A percentile compares a stretch with the other conserved stretches of the same genome.
Conservation (phyloP, 257 asterid species). For the Solanum chmielewskii region DNA sequence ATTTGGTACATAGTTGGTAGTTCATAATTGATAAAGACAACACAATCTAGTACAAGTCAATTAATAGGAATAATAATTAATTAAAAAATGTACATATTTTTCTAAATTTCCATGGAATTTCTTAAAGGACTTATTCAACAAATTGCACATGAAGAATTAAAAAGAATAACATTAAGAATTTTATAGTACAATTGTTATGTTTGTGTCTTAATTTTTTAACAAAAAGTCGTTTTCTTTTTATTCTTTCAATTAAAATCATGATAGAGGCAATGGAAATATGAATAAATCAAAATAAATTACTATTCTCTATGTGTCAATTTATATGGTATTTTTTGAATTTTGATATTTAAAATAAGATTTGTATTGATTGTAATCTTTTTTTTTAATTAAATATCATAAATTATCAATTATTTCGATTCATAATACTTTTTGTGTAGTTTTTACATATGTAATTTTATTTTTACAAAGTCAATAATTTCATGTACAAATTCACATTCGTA, state of each 20-base stretch:
- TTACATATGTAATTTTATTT: too few species aligned
- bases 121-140: neutral
- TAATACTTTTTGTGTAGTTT: too few species aligned
- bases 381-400: too few species aligned
- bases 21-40: neutral
- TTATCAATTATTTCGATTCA: too few species aligned
- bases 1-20: neutral
- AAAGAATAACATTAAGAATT: neutral
- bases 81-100: neutral
- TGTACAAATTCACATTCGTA: fast-evolving
- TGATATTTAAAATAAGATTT: too few species aligned
- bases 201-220: neutral
- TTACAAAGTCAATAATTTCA: too few species aligned
- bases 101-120: neutral
- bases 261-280: neutral
- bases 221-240: neutral
- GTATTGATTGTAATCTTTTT: too few species aligned
- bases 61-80: neutral
- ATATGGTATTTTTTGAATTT: neutral
- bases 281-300: neutral
- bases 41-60: neutral
- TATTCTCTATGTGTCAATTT: neutral
- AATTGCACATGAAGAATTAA: neutral
- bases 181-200: neutral
- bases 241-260: neutral